Evolutionary conservation across 2,329 filamentous ascomycete genomes (phyloP).

Genomic region (Malbranchea zuffiana): DNA sequence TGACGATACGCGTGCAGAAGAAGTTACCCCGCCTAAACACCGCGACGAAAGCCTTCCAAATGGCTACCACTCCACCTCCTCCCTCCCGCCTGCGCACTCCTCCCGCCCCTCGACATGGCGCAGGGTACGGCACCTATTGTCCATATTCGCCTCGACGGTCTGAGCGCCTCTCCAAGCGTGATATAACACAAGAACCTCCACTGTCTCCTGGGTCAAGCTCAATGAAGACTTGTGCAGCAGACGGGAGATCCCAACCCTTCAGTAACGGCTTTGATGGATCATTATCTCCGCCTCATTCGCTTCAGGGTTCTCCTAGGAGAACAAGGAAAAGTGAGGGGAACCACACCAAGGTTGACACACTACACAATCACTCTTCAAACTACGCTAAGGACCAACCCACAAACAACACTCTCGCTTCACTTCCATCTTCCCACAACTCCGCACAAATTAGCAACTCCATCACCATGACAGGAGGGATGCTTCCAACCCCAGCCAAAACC

Average conservation of each 20-base stretch:
- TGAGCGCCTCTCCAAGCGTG: constrained; percentile 29
- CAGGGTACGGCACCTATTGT: constrained; percentile 34
- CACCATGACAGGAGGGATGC: constrained; percentile 35
- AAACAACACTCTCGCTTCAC: constrained; percentile 17
- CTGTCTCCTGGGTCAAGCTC: constrained; percentile 1
- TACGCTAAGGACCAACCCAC: constrained; percentile 10
- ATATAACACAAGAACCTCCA: constrained; percentile 19
- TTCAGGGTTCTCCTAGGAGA: constrained; percentile 22
- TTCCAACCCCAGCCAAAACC: constrained; percentile 53
- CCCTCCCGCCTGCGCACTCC: constrained; percentile 31
- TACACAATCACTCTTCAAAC: constrained; percentile 7
- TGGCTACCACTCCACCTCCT: constrained; percentile 38
- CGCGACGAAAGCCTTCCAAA: too few relatives aligned
- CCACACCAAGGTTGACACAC: background rate
- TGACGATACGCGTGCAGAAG: too few relatives aligned
- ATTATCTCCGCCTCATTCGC: constrained; percentile 24
- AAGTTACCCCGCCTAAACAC: too few relatives aligned
- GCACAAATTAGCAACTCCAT: constrained; percentile 18
- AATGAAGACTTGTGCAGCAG: constrained; percentile 12
- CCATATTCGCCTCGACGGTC: constrained; percentile 32
- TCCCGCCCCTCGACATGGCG: constrained; percentile 36
- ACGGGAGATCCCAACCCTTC: constrained; percentile 17
- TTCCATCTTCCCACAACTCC: constrained; percentile 16
- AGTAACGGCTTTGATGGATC: constrained; percentile 15
- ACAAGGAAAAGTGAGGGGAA: constrained; percentile 11